Percentiles rank a stretch among this genome's conserved stretches.
phyloP scores from a whole-genome alignment of 805 yeast genomes.

The Pichia gijzeniarum region DNA sequence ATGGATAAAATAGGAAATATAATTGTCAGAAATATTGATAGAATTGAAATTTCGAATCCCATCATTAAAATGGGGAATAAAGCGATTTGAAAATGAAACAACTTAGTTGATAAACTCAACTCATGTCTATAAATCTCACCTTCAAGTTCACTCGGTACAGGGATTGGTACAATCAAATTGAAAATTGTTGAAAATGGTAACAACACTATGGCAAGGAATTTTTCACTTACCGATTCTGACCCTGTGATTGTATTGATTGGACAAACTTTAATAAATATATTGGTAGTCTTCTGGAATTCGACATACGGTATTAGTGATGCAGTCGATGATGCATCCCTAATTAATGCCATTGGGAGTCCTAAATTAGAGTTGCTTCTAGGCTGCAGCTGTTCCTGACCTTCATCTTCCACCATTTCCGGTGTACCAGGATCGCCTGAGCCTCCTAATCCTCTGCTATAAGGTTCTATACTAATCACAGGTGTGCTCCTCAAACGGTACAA shows the following conservation, averaged over 20 bases:
- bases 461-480: neutral
- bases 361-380: too few species aligned
- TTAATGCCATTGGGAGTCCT: neutral
- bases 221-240: constrained; percentile 18
- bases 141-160: constrained; percentile 14
- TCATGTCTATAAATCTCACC: constrained; percentile 18
- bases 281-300: constrained; percentile 8
- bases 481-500: neutral
- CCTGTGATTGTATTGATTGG: constrained; percentile 11
- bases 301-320: constrained; percentile 6
- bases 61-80: constrained; percentile 9
- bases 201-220: constrained; percentile 19
- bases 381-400: neutral
- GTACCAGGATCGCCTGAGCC: too few species aligned
- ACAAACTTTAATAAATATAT: constrained; percentile 9
- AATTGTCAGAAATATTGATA: neutral
- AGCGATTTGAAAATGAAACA: constrained; percentile 28
- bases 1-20: neutral
- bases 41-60: constrained; percentile 7
- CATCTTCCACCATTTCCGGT: too few species aligned
- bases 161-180: constrained; percentile 26
- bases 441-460: too few species aligned
- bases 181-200: constrained; percentile 23
- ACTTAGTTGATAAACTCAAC: constrained; percentile 15
- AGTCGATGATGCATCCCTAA: neutral